These are phyloP conservation scores for Fusarium falciforme DNA, from an alignment of 2,329 filamentous ascomycete species.

Conservation along the genomic window DNA sequence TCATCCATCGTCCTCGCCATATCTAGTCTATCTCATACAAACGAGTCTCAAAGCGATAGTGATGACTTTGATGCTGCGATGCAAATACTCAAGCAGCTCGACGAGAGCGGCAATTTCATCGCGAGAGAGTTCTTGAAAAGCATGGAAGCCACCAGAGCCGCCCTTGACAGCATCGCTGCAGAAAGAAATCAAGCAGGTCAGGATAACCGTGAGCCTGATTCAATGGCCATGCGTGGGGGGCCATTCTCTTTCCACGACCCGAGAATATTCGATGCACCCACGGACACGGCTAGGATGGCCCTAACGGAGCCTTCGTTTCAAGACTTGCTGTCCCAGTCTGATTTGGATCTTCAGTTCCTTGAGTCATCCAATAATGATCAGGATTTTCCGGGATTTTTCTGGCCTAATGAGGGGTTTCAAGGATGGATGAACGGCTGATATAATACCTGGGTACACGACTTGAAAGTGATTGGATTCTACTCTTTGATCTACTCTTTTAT, in stretches of 20 bases:
- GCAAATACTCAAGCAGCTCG: conserved; percentile 50
- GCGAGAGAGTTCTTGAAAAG: conserved; percentile 52
- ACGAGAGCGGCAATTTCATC: conserved; percentile 50
- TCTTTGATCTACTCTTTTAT: not conserved
- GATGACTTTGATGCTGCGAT: conserved; percentile 51
- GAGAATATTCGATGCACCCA: not conserved
- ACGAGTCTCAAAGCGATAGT: conserved; percentile 44
- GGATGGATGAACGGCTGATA: not conserved
- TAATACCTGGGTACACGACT: not conserved
- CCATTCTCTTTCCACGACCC: not conserved
- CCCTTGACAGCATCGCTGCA: not conserved
- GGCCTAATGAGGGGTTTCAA: not conserved
- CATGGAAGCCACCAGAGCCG: conserved; percentile 45
- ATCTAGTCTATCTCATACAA: conserved; percentile 48
- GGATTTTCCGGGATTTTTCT: not conserved
- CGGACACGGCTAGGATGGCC: not conserved
- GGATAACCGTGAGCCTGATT: not conserved
- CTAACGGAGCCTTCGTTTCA: not conserved
- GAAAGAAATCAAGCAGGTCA: not conserved
- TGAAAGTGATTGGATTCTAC: not conserved
- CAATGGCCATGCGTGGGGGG: not conserved
- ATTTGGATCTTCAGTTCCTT: not conserved
- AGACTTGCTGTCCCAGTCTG: not conserved
- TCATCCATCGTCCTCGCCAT: conserved; percentile 55
- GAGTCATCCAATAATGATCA: not conserved